Evolutionary conservation across 2,329 filamentous ascomycete species (phyloP).

Genomic region (Cladorrhinum sp.): DNA sequence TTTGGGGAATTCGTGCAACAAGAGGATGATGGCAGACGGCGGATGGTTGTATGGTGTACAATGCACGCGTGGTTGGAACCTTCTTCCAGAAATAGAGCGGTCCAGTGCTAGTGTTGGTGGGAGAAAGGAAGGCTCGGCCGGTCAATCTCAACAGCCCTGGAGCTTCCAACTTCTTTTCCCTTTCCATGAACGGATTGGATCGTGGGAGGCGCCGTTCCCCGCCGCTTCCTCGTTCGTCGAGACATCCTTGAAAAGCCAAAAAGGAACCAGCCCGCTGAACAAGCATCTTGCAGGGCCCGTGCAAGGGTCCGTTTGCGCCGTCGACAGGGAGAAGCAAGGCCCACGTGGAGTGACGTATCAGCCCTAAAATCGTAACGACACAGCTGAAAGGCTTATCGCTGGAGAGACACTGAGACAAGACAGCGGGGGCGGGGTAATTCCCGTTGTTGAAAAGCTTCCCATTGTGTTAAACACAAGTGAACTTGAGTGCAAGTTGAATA

Average conservation of each 20-base stretch:
- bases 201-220: constrained; percentile 1
- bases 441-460: neutral
- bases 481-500: too few species aligned
- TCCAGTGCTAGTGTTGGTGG: too few species aligned
- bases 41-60: too few species aligned
- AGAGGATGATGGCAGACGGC: too few species aligned
- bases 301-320: neutral
- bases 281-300: neutral
- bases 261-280: neutral
- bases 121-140: neutral
- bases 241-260: neutral
- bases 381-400: neutral
- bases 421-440: neutral
- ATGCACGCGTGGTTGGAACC: neutral
- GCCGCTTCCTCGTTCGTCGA: constrained; percentile 6
- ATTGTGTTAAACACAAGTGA: too few species aligned
- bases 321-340: neutral
- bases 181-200: neutral
- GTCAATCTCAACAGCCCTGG: neutral
- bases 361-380: neutral
- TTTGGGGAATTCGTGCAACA: neutral
- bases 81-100: neutral
- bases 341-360: constrained; percentile 3
- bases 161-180: neutral
- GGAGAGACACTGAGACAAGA: too few species aligned